phyloP scores from a whole-genome alignment of 2,329 filamentous ascomycete genomes.

The Colletotrichum plurivorum region DNA sequence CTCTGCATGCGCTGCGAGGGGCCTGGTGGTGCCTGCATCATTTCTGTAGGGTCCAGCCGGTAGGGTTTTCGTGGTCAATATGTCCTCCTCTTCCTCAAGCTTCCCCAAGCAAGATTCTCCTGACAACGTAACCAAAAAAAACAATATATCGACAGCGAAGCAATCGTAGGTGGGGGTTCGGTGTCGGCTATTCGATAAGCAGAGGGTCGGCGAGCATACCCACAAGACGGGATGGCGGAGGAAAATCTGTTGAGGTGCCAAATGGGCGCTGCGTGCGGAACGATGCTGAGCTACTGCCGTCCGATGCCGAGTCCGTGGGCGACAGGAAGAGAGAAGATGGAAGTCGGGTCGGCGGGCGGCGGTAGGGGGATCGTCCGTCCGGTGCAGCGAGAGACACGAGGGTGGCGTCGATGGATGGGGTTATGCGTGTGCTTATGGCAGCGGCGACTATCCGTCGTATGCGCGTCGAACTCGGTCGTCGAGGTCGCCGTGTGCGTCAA shows the following conservation, averaged over 20 bases:
- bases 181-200: slow-evolving; percentile 17
- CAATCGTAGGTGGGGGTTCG: neutral
- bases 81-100: slow-evolving; percentile 24
- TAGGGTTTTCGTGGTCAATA: slow-evolving; percentile 2
- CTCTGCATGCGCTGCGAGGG: slow-evolving; percentile 71
- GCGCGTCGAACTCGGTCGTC: neutral
- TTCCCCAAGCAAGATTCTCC: slow-evolving; percentile 20
- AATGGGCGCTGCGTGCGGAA: slow-evolving; percentile 3
- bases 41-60: slow-evolving; percentile 17
- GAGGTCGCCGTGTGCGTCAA: slow-evolving; percentile 15
- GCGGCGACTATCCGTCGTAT: neutral
- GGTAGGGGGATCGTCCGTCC: slow-evolving; percentile 20
- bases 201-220: slow-evolving; percentile 14
- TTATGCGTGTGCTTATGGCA: neutral
- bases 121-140: slow-evolving; percentile 22
- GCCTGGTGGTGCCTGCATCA: slow-evolving; percentile 67
- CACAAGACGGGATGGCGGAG: neutral
- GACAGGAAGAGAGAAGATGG: neutral
- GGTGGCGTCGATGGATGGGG: slow-evolving; percentile 13
- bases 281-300: slow-evolving; percentile 17
- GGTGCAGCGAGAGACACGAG: slow-evolving; percentile 8
- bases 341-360: slow-evolving; percentile 7
- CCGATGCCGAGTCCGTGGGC: slow-evolving; percentile 20
- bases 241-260: slow-evolving; percentile 4
- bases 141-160: neutral